Conservation (phyloP, 2,329 filamentous ascomycete genomes). For the Diplodia corticola region DNA sequence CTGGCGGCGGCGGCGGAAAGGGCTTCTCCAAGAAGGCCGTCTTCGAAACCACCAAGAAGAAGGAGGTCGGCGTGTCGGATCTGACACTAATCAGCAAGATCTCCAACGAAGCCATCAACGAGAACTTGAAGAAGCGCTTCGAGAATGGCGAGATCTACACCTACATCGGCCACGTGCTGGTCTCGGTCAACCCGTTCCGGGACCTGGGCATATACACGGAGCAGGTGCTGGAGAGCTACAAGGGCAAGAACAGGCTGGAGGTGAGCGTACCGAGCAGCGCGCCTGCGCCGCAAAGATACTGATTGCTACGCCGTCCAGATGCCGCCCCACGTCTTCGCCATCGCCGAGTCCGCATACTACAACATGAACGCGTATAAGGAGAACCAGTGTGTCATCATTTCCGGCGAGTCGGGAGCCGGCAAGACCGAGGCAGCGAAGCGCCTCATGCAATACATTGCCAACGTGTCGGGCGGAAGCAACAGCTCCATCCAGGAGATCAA, state of each 20-base stretch:
- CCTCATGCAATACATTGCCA: slow-evolving; percentile 99
- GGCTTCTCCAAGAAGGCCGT: slow-evolving; percentile 90
- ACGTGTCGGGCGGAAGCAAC: slow-evolving; percentile 81
- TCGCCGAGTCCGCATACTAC: slow-evolving; percentile 95
- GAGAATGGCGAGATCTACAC: slow-evolving; percentile 98
- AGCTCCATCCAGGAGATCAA: slow-evolving; percentile 95
- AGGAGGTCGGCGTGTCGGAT: slow-evolving; percentile 97
- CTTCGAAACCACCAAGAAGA: slow-evolving; percentile 97
- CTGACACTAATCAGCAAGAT: slow-evolving; percentile 97
- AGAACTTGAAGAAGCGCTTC: slow-evolving; percentile 97
- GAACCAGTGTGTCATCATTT: slow-evolving; percentile 99
- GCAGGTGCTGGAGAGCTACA: slow-evolving; percentile 86
- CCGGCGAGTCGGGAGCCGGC: slow-evolving; percentile 94
- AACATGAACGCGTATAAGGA: slow-evolving; percentile 99
- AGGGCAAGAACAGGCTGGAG: slow-evolving; percentile 94
- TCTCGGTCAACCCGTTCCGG: slow-evolving; percentile 97
- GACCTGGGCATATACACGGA: slow-evolving; percentile 99
- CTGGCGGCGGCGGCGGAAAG: slow-evolving; percentile 51
- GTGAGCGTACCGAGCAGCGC: slow-evolving; percentile 27
- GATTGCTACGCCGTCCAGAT: slow-evolving; percentile 46
- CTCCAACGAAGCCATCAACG: slow-evolving; percentile 98
- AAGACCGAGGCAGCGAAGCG: slow-evolving; percentile 99
- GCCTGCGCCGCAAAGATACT: not conserved
- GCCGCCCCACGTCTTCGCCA: slow-evolving; percentile 94
- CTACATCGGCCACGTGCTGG: slow-evolving; percentile 98